Evolutionary conservation across 805 yeast genomes (phyloP).

Genomic region (Saccharomycopsis javanensis): DNA sequence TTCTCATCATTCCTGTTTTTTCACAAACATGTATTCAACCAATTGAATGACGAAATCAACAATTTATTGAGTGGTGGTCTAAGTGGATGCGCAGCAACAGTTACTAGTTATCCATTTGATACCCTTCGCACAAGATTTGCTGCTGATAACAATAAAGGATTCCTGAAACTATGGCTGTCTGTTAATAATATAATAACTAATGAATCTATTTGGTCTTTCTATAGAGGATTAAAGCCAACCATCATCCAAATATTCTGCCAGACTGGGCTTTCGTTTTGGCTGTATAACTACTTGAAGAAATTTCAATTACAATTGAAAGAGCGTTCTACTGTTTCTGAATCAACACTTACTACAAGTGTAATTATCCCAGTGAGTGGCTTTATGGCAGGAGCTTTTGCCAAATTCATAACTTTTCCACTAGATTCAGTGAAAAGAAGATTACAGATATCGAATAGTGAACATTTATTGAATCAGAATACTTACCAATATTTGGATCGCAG

Average conservation of each 20-base stretch:
- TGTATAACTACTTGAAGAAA: slow-evolving; percentile 26
- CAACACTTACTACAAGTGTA: background rate
- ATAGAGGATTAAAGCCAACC: slow-evolving; percentile 41
- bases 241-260: slow-evolving; percentile 16
- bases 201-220: slow-evolving; percentile 38
- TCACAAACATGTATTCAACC: slow-evolving; percentile 21
- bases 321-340: background rate
- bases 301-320: slow-evolving; percentile 19
- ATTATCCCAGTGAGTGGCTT: slow-evolving; percentile 57
- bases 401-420: slow-evolving; percentile 70
- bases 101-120: slow-evolving; percentile 80
- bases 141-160: slow-evolving; percentile 34
- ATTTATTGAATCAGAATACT: background rate
- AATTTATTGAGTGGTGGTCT: slow-evolving; percentile 56
- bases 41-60: slow-evolving; percentile 7
- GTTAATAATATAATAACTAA: slow-evolving; percentile 26
- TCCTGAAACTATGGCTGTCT: slow-evolving; percentile 29
- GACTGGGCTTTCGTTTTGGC: slow-evolving; percentile 18
- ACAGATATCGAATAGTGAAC: slow-evolving; percentile 44
- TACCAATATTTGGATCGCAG: slow-evolving; percentile 8
- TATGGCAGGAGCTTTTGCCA: slow-evolving; percentile 66
- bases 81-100: slow-evolving; percentile 69
- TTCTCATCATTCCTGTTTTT: slow-evolving; percentile 57
- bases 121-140: slow-evolving; percentile 80
- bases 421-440: slow-evolving; percentile 73